Base-by-base conservation (phyloP, 768 basidiomycete genomes). In the Pulveroboletus ravenelii region DNA sequence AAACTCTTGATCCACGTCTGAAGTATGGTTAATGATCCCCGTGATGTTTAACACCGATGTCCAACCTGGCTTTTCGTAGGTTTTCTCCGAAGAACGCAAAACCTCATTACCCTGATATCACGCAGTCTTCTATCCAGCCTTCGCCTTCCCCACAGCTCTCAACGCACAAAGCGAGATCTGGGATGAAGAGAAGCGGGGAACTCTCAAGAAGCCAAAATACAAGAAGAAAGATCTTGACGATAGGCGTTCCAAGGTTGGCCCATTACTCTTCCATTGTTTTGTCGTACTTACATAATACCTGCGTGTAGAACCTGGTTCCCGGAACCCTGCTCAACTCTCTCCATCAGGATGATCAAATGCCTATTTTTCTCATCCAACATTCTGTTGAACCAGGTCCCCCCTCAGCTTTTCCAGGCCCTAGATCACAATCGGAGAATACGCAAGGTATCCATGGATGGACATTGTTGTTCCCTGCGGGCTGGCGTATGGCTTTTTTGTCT, bases 401-500 rank as follows among this genome's bases (percentile, higher is more conserved):
- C 1, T 31, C 67, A 3, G 47, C 60, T 13, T 42, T 61, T 49
- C 25, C 52, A 1, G 5, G 17, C 14, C 51, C 50, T 36, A 52
- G 59, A 14, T 58, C 63, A 8, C 53, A 52, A 34, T 59, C 66
- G 14, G 65, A 68, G 38, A 50, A 42, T 2, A 65, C 61, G 10
- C 72, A 74, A 55, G 72, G 76, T 1, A 71, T 92, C 29, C 84
- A 93, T 59, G 93, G 94, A 35, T 96, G 90, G 87, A 92, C 85
- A 8, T 71, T 99, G 9, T 74, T 96, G 41, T 65, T 95, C 30
- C 95, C 95, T 3, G 74, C 81, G 1, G 93, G 91, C 12, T 98
- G 93, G 93, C 78, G 80, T 0, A 95, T 93, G 85, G 77, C 93
- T 1, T 92, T 98, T 70, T 82, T 89, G 54, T 77, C 76, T 36